Conservation (phyloP, 257 asterid genomes). For the Eucommia ulmoides region DNA sequence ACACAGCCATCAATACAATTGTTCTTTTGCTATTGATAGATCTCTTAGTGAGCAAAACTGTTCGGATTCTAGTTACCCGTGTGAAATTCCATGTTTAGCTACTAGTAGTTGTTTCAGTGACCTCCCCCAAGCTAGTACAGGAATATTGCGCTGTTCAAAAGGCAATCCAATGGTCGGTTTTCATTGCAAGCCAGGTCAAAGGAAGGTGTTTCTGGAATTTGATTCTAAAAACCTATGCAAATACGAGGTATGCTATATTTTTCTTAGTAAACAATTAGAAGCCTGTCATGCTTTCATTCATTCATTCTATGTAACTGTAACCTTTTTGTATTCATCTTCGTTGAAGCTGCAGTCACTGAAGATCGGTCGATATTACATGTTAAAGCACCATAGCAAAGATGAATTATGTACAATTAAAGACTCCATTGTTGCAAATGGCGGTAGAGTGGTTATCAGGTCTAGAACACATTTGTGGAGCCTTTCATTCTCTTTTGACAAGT, state of each 20-base stretch:
- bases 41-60: conserved; percentile 9
- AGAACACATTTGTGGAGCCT: conserved; percentile 38
- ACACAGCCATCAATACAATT: conserved; percentile 12
- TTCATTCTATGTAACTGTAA: neutral
- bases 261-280: neutral
- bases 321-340: conserved; percentile 2
- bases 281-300: neutral
- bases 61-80: conserved; percentile 13
- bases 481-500: conserved; percentile 32
- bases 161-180: conserved; percentile 20
- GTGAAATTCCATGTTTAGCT: conserved; percentile 40
- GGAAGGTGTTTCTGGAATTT: conserved; percentile 56
- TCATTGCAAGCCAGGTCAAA: conserved; percentile 27
- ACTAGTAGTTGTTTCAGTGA: conserved; percentile 20
- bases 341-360: conserved; percentile 45
- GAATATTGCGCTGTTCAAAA: conserved; percentile 28
- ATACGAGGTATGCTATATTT: conserved; percentile 40
- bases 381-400: conserved; percentile 39
- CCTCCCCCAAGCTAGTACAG: conserved; percentile 21
- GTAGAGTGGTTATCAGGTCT: conserved; percentile 31
- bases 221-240: conserved; percentile 31
- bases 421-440: conserved; percentile 15
- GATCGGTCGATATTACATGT: conserved; percentile 53
- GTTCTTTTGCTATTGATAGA: conserved; percentile 8
- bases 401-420: conserved; percentile 22